These are phyloP conservation scores for Colletotrichum sansevieriae DNA, from an alignment of 2,329 filamentous ascomycete species.

Conservation along the genomic window DNA sequence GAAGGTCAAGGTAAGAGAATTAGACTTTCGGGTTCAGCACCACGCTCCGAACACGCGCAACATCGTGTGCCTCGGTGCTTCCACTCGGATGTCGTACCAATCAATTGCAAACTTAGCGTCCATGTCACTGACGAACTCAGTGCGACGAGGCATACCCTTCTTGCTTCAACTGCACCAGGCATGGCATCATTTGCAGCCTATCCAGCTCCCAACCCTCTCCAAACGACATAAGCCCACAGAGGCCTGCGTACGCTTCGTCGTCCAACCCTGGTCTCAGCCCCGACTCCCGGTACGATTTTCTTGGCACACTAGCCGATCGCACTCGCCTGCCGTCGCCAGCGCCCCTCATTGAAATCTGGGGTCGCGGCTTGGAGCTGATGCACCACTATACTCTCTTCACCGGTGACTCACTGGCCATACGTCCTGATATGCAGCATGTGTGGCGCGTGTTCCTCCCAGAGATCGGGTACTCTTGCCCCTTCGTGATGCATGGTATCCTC, in stretches of 20 bases:
- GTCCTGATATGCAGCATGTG: slow-evolving; percentile 45
- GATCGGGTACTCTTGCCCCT: slow-evolving; percentile 46
- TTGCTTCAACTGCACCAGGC: slow-evolving; percentile 50
- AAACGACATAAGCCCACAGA: neutral
- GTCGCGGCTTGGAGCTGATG: slow-evolving; percentile 47
- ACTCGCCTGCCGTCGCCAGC: neutral
- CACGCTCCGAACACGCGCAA: slow-evolving; percentile 20
- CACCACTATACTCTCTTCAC: slow-evolving; percentile 49
- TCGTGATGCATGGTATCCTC: slow-evolving; percentile 50
- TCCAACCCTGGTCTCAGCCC: neutral
- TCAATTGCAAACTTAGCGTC: neutral
- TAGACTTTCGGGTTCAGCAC: neutral
- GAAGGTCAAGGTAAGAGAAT: slow-evolving; percentile 49
- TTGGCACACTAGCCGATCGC: neutral
- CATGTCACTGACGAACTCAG: slow-evolving; percentile 22
- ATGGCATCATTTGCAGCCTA: slow-evolving; percentile 48
- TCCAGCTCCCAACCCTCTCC: slow-evolving; percentile 3
- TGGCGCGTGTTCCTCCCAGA: slow-evolving; percentile 47
- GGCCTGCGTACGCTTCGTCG: neutral
- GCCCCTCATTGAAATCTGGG: slow-evolving; percentile 29
- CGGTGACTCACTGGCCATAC: slow-evolving; percentile 43
- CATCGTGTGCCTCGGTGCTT: neutral
- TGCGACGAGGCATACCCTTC: slow-evolving; percentile 47
- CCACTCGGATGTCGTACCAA: neutral
- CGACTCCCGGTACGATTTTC: neutral